Evolutionary conservation across 2,329 filamentous ascomycete species (phyloP), one percentile per base, ranked within the genome.

Genomic region (Ceratocystis huliohia): DNA sequence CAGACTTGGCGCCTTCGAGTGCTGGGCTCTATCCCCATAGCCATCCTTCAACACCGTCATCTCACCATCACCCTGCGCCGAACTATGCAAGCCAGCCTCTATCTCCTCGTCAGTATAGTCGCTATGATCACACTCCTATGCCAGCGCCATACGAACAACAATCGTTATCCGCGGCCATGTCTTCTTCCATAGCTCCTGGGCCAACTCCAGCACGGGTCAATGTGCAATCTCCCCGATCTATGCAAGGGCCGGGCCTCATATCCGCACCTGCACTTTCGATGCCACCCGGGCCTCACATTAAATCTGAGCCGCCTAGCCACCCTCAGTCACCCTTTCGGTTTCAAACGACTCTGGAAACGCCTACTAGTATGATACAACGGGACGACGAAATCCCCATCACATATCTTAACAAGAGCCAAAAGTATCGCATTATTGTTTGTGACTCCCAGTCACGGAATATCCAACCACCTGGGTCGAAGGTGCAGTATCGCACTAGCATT

Each of bases 381-480:
- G 77, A 85, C 1, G 88, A 95, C 68, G 93, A 97, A 74, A 95
- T 97, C 28, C 94, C 94, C 0, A 85, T 97, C n/a, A 96, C 93
- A 0, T 99, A 99, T 74, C 82, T 99, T 20, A 99, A 99, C 78
- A 97, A 97, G 76, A 92, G 93, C 28, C 93, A 97, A 74, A 90
- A 91, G 17, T 99, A 99, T 74, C 89, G 89, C 0, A 79, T 99
- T 20, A 88, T 89, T 1, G 83, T 99, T 33, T 80, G 88, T 61
- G 94, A 99, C 73, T 94, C 88, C 0, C 79, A 81, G 5, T 83
- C 88, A 17, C 63, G 57, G 15, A 22, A 15, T 2, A 48, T 25
- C 41, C 50, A 45, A 76, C 86, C 3, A 81, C 84, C 1, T 77
- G 82, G 44, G 74, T 78, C 0, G 82, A 82, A 3, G 86, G 79